Percentiles rank a stretch among this genome's conserved stretches.
Conservation (phyloP, 106 monocot genomes). For the Posidonia australis region DNA sequence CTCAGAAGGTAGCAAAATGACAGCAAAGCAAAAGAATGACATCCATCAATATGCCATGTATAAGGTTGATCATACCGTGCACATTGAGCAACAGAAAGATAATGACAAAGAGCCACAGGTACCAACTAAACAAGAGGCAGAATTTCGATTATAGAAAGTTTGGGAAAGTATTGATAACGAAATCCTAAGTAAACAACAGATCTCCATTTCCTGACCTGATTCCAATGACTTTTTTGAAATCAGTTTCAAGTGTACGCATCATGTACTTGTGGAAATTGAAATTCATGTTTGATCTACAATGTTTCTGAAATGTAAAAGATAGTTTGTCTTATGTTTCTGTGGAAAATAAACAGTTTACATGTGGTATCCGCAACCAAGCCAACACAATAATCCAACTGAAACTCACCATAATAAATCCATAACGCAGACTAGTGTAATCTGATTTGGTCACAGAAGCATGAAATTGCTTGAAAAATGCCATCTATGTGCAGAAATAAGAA, state of each 20-base stretch:
- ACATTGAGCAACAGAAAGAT: conserved; percentile 74
- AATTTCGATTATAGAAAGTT: background rate
- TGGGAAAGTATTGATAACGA: background rate
- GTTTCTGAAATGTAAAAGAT: conserved; percentile 49
- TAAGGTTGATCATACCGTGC: conserved; percentile 30
- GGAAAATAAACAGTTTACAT: background rate
- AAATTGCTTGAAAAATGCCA: conserved; percentile 85
- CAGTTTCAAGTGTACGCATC: conserved; percentile 73
- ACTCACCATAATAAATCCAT: conserved; percentile 64
- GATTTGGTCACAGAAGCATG: conserved; percentile 62
- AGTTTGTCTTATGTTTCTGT: too few relatives aligned
- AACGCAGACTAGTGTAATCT: conserved; percentile 59
- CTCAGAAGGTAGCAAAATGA: too few relatives aligned
- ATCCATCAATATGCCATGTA: too few relatives aligned
- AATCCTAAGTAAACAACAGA: background rate
- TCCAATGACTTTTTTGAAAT: too few relatives aligned
- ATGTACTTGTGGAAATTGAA: conserved; percentile 87
- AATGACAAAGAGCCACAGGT: conserved; percentile 82
- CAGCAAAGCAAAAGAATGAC: too few relatives aligned
- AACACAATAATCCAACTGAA: background rate
- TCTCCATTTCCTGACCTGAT: conserved; percentile 38
- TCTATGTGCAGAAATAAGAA: conserved; percentile 19
- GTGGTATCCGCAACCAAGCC: background rate
- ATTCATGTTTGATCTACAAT: conserved; percentile 25
- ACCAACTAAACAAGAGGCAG: conserved; percentile 58